Evolutionary conservation across 208 protist genomes (phyloP).

Genomic region (Leishmania tropica): DNA sequence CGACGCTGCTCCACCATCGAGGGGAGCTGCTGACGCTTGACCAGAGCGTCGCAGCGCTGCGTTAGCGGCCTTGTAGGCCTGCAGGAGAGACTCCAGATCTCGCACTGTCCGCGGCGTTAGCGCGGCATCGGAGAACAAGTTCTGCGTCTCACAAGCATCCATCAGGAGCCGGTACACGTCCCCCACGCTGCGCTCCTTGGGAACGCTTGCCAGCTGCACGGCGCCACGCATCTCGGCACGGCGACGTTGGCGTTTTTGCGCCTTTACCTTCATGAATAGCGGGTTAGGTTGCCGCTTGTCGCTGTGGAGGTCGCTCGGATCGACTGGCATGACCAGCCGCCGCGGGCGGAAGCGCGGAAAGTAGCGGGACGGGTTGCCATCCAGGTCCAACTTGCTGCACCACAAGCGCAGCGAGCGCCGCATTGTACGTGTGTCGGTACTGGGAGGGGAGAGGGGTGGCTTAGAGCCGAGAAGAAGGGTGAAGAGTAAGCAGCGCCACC

Average conservation of each 20-base stretch:
- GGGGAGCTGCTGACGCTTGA: not conserved
- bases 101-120: constrained; percentile 24
- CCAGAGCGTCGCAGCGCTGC: not conserved
- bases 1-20: not conserved
- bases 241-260: constrained; percentile 38
- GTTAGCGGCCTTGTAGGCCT: not conserved
- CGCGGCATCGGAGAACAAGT: constrained; percentile 23
- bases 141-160: constrained; percentile 49
- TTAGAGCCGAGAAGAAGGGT: not conserved
- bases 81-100: constrained; percentile 17
- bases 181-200: constrained; percentile 79
- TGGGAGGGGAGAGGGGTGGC: not conserved
- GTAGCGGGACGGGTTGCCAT: constrained; percentile 59
- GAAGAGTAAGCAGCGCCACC: not conserved
- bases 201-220: constrained; percentile 64
- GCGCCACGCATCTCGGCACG: constrained; percentile 54
- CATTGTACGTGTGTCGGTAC: constrained; percentile 5
- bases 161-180: constrained; percentile 82
- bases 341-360: constrained; percentile 83
- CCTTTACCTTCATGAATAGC: constrained; percentile 48
- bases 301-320: constrained; percentile 69
- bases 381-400: constrained; percentile 47
- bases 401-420: constrained; percentile 21
- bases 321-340: constrained; percentile 87
- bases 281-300: constrained; percentile 53